Conservation (phyloP, 768 basidiomycete species). For the Panus rudis region DNA sequence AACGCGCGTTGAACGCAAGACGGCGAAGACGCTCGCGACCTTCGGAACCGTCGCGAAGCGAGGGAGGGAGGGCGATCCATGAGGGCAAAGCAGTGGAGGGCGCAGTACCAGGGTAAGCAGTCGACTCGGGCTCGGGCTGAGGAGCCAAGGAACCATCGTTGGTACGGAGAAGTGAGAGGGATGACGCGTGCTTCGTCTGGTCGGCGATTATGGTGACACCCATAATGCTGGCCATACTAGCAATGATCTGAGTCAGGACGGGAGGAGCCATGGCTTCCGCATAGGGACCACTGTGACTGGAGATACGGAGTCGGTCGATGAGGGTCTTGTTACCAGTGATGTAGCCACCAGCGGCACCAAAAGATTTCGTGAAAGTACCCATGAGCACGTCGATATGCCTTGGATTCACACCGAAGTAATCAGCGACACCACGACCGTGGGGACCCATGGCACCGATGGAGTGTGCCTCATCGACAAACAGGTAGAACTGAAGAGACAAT, state of each 20-base stretch:
- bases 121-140: constrained; percentile 33
- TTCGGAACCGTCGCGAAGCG: constrained; percentile 76
- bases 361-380: constrained; percentile 98
- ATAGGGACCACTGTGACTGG: constrained; percentile 77
- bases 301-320: constrained; percentile 75
- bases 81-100: constrained; percentile 56
- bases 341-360: constrained; percentile 93
- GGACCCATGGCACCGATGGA: constrained; percentile 95
- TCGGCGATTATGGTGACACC: constrained; percentile 45
- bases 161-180: constrained; percentile 27
- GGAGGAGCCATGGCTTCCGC: constrained; percentile 89
- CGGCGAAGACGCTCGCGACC: constrained; percentile 77
- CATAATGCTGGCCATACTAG: constrained; percentile 97
- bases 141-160: constrained; percentile 18
- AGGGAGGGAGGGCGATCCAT: constrained; percentile 72
- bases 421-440: constrained; percentile 88
- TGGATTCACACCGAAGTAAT: constrained; percentile 87
- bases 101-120: constrained; percentile 62
- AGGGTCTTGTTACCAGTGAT: constrained; percentile 78
- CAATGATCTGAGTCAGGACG: constrained; percentile 83
- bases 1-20: constrained; percentile 92
- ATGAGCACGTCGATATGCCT: constrained; percentile 85
- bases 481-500: constrained; percentile 63
- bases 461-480: constrained; percentile 96
- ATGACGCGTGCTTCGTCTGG: constrained; percentile 14